Evolutionary conservation across 257 asterid species (phyloP).

Genomic region (Parsonsia alboflavescens): DNA sequence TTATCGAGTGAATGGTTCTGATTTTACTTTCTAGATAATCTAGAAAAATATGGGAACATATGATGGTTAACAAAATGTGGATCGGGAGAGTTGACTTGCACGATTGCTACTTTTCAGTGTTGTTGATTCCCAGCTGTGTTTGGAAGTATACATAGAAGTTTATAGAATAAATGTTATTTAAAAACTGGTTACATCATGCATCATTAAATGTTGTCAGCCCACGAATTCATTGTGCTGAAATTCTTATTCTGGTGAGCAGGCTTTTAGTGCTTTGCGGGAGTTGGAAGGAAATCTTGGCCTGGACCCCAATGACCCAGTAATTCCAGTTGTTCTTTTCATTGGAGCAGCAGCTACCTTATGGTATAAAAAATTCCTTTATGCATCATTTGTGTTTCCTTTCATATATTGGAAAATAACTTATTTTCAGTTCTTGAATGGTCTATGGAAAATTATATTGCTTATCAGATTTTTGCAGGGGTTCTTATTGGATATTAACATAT

Average conservation of each 20-base stretch:
- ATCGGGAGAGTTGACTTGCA: not conserved
- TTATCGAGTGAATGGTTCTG: not conserved
- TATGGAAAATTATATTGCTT: slow-evolving; percentile 60
- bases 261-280: slow-evolving; percentile 48
- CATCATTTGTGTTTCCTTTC: slow-evolving; percentile 8
- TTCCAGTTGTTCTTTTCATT: slow-evolving; percentile 55
- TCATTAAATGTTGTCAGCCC: not conserved
- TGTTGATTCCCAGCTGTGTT: not conserved
- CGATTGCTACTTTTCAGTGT: slow-evolving; percentile 3
- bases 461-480: slow-evolving; percentile 98
- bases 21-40: not conserved
- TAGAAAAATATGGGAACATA: not conserved
- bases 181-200: not conserved
- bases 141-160: too few relatives aligned
- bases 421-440: slow-evolving; percentile 13
- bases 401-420: slow-evolving; percentile 8
- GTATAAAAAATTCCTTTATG: slow-evolving; percentile 42
- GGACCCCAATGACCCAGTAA: slow-evolving; percentile 78
- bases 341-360: slow-evolving; percentile 74
- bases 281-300: slow-evolving; percentile 64
- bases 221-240: not conserved
- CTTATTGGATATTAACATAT: slow-evolving; percentile 62
- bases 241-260: slow-evolving; percentile 38
- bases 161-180: not conserved
- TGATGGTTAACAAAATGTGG: not conserved